These are phyloP conservation scores for Acer campestre DNA, from an alignment of 345 rosid genomes.

Conservation along the genomic window DNA sequence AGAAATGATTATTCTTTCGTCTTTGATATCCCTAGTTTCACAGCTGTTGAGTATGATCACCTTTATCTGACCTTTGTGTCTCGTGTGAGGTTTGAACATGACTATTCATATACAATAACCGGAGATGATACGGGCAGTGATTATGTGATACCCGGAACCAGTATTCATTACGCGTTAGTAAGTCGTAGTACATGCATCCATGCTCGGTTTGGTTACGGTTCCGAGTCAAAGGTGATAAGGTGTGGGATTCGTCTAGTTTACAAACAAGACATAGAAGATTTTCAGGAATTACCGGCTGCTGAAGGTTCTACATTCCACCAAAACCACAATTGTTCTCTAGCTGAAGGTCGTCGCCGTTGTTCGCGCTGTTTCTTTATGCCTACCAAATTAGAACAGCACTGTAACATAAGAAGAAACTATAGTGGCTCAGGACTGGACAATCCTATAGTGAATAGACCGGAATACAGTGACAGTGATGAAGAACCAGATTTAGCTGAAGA, in stretches of 20 bases:
- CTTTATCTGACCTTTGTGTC: not conserved
- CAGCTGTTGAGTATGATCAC: not conserved
- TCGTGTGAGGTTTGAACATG: not conserved
- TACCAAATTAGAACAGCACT: too few species aligned
- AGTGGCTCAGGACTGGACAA: too few species aligned
- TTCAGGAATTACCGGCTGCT: not conserved
- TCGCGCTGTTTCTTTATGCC: too few species aligned
- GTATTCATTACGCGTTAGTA: too few species aligned
- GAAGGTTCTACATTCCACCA: not conserved
- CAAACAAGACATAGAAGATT: not conserved
- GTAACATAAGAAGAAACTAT: too few species aligned
- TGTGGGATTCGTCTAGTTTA: slow-evolving; percentile 11
- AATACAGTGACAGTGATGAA: too few species aligned
- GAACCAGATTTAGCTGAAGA: too few species aligned
- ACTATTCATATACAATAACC: too few species aligned
- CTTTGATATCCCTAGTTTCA: not conserved
- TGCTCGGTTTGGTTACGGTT: too few species aligned
- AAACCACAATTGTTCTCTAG: not conserved
- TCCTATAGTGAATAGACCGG: too few species aligned
- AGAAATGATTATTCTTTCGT: not conserved
- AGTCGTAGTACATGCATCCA: not conserved
- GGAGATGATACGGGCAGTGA: not conserved
- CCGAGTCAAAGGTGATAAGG: not conserved
- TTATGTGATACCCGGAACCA: too few species aligned
- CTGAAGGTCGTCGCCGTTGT: too few species aligned